Base-by-base conservation (phyloP, 805 yeast genomes). In the Kodamaea restingae region DNA sequence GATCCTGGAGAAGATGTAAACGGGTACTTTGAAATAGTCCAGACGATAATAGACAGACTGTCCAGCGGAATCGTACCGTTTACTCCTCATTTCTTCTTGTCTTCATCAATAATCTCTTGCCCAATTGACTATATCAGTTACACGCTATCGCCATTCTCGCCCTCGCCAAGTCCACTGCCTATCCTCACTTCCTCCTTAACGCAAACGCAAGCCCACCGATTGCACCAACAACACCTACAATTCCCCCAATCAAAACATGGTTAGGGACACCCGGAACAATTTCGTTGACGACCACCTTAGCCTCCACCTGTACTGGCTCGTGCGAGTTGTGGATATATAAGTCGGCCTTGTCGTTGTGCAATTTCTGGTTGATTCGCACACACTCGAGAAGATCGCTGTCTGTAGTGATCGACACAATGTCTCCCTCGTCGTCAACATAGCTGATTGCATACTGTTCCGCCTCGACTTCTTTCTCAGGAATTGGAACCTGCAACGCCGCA, bases 371-470 rank as follows among this genome's bases (percentile, higher is more conserved):
- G 30, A 82, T 71, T 36, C 61, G 58, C n/a, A 83, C 78, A 55
- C 95, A 86, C 47, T 87, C 95, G 15, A 67, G 52, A 41, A 88
- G 70, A 54, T 88, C 96, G 50, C 73, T 74, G 50, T 82, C 84
- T 3, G 84, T 73, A 0, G 93, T 83, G 27, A 88, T 76, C 1
- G 87, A 80, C 17, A 88, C 85, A 10, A 82, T 63, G 54, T 88
- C 96, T 10, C 85, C 84, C 51, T 88, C 95, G 51, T 87, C 95
- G 52, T 88, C 96, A 21, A 80, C 56, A 48, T 87, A 87, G 40
- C 88, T 80, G 38, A 87, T 74, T 0, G 87, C 88, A 58, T 78
- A 81, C 1, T 43, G 50, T 6, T 62, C 66, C 9, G 44, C 55
- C n/a, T 42, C 45, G 11, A 38, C 46, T 6, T 40, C 41, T 15